phyloP scores from a whole-genome alignment of 2,329 filamentous ascomycete genomes.

The Monosporascus ibericus region DNA sequence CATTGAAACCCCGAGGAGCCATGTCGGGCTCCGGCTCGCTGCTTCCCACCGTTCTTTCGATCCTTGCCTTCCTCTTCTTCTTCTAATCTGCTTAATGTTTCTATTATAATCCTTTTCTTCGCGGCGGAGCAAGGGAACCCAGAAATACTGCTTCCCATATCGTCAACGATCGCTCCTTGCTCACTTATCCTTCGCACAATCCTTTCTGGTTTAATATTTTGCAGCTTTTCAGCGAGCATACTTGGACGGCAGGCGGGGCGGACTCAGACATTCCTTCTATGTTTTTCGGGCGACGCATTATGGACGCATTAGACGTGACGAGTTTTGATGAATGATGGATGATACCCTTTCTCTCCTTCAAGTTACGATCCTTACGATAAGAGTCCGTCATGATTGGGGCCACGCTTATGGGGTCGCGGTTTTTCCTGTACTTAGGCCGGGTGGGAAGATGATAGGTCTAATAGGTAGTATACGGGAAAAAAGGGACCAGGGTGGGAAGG shows the following conservation, averaged over 20 bases:
- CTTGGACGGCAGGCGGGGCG: background rate
- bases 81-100: slow-evolving; percentile 16
- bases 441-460: too few species aligned
- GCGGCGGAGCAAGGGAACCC: too few species aligned
- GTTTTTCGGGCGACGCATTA: background rate
- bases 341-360: background rate
- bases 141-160: too few species aligned
- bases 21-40: slow-evolving; percentile 6
- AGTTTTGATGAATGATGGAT: background rate
- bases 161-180: background rate
- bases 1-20: slow-evolving; percentile 3
- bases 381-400: background rate
- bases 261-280: background rate
- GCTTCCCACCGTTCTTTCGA: slow-evolving; percentile 17
- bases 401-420: background rate
- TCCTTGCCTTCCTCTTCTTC: slow-evolving; percentile 18
- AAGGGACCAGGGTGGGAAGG: background rate
- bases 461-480: background rate
- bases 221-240: background rate
- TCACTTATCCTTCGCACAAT: background rate
- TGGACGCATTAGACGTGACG: background rate
- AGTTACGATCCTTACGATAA: background rate
- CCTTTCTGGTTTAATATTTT: background rate
- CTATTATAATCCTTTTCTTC: background rate
- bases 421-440: background rate